These are phyloP conservation scores for Endoconidiophora polonica DNA, from an alignment of 2,329 filamentous ascomycete species.

Conservation along the genomic window DNA sequence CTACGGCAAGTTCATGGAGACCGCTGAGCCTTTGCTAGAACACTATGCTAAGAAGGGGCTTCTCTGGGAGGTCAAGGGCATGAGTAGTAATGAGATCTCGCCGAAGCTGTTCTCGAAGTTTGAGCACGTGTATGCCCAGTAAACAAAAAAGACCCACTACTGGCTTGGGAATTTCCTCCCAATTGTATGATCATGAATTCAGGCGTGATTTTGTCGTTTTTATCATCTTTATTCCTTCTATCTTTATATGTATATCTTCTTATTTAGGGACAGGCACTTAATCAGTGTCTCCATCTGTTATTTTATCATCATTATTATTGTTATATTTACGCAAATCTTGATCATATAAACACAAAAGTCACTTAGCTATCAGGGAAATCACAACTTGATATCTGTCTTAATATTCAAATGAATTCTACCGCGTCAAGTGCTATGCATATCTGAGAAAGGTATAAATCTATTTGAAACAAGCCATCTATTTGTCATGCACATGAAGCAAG, in stretches of 20 bases:
- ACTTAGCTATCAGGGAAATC: too few species aligned
- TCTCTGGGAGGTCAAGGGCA: conserved; percentile 70
- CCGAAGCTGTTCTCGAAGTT: conserved; percentile 79
- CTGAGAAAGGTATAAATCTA: too few species aligned
- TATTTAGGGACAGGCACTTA: not conserved
- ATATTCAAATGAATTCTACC: too few species aligned
- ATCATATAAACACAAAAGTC: too few species aligned
- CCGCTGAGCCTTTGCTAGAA: conserved; percentile 66
- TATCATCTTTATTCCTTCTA: not conserved
- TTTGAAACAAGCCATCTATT: too few species aligned
- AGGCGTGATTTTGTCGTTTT: too few species aligned
- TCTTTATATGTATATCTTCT: not conserved
- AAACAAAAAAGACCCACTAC: too few species aligned
- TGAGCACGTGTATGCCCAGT: conserved; percentile 28
- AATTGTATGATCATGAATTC: too few species aligned
- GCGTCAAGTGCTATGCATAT: too few species aligned
- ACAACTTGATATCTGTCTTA: too few species aligned
- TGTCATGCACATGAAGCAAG: not conserved
- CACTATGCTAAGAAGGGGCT: conserved; percentile 77
- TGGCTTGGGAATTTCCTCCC: too few species aligned
- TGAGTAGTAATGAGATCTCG: conserved; percentile 87
- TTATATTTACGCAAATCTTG: not conserved
- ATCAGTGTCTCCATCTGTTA: too few species aligned
- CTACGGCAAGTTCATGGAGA: conserved; percentile 72
- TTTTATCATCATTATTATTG: not conserved